phyloP scores from a whole-genome alignment of 352 stramenopile species.

The Phytophthora hybrid region DNA sequence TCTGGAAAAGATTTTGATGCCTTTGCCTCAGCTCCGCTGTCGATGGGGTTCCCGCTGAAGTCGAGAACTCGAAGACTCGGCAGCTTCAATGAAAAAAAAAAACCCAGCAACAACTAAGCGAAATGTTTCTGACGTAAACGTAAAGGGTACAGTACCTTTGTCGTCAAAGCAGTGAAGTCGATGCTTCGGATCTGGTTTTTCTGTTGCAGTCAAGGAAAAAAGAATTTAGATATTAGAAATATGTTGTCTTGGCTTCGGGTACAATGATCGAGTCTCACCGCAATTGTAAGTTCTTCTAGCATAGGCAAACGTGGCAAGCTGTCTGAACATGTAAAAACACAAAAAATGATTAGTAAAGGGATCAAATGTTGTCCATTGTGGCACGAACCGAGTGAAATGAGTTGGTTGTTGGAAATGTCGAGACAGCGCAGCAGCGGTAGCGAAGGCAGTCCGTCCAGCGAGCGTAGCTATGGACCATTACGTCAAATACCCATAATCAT shows the following conservation, averaged over 20 bases:
- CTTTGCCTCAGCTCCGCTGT: slow-evolving; percentile 25
- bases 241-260: neutral
- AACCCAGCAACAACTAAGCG: neutral
- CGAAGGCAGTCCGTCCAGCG: slow-evolving; percentile 54
- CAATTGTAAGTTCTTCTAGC: slow-evolving; percentile 64
- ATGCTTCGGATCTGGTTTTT: slow-evolving; percentile 59
- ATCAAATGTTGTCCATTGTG: neutral
- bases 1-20: slow-evolving; percentile 42
- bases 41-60: slow-evolving; percentile 48
- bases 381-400: slow-evolving; percentile 54
- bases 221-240: neutral
- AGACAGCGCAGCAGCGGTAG: slow-evolving; percentile 54
- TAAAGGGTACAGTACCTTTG: slow-evolving; percentile 27
- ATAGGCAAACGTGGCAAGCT: slow-evolving; percentile 48
- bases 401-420: slow-evolving; percentile 56
- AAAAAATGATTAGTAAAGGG: neutral
- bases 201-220: slow-evolving; percentile 31
- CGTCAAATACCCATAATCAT: neutral
- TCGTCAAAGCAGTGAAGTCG: slow-evolving; percentile 49
- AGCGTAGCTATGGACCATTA: slow-evolving; percentile 43
- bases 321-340: slow-evolving; percentile 35
- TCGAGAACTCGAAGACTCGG: slow-evolving; percentile 61
- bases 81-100: slow-evolving; percentile 32
- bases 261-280: slow-evolving; percentile 31
- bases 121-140: no score